A percentile compares a stretch with the other conserved stretches of the same genome.
phyloP scores from a whole-genome alignment of 176 grass and related monocot species.

The Carex pumila region DNA sequence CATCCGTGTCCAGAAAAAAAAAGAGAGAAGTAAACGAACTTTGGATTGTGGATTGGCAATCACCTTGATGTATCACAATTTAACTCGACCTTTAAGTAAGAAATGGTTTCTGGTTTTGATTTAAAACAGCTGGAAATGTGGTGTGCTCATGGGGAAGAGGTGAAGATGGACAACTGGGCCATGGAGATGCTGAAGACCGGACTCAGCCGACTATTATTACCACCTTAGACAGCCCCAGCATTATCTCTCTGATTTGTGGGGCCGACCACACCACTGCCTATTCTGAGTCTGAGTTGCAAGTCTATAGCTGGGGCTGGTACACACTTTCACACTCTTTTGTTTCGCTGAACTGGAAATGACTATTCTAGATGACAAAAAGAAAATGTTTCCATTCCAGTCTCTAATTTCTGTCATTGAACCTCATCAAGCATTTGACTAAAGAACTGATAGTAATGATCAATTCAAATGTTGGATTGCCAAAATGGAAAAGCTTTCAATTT shows the following conservation, averaged over 20 bases:
- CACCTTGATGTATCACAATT: not conserved
- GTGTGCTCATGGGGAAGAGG: conserved; percentile 97
- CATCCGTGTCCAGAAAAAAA: not conserved
- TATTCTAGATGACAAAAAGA: not conserved
- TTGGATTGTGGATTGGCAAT: not conserved
- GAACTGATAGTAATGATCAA: not conserved
- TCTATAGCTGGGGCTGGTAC: conserved; percentile 96
- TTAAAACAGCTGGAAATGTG: conserved; percentile 58
- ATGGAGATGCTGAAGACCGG: conserved; percentile 89
- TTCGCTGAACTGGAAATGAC: not conserved
- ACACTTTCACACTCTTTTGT: not conserved
- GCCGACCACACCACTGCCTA: conserved; percentile 95
- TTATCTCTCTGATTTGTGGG: conserved; percentile 75
- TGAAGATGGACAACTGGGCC: conserved; percentile 94
- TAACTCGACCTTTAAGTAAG: not conserved
- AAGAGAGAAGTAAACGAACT: not conserved
- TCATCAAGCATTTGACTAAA: not conserved
- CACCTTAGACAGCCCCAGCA: conserved; percentile 50
- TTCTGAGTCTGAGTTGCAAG: conserved; percentile 63
- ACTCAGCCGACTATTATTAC: conserved; percentile 73
- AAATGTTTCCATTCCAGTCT: not conserved
- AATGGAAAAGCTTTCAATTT: not conserved
- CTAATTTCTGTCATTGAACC: not conserved
- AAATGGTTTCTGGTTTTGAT: not conserved
- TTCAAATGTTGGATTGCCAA: not conserved